Evolutionary conservation across 495 filamentous ascomycete genomes (phyloP).

Genomic region (Cercophora samala): DNA sequence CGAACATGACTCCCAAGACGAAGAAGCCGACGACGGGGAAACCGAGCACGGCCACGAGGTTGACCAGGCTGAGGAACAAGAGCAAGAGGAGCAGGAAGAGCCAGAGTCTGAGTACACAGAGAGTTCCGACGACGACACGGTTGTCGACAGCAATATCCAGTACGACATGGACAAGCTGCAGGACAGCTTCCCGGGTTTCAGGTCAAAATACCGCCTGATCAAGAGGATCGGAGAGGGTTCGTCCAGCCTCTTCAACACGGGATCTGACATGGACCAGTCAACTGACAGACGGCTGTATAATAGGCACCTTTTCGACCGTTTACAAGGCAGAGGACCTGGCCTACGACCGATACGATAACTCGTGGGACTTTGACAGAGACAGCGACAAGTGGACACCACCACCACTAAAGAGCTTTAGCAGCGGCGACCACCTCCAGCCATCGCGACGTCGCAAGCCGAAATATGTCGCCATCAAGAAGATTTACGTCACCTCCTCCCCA

Average conservation of each 20-base stretch:
- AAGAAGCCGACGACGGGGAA: slow-evolving; percentile 11
- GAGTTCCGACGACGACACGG: slow-evolving; percentile 57
- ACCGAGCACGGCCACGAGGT: not conserved
- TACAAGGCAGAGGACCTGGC: slow-evolving; percentile 97
- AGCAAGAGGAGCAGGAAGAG: slow-evolving; percentile 34
- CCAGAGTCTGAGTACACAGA: slow-evolving; percentile 48
- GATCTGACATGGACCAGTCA: not conserved
- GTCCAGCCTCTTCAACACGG: not conserved
- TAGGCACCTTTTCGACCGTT: slow-evolving; percentile 95
- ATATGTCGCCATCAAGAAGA: slow-evolving; percentile 97
- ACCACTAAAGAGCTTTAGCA: slow-evolving; percentile 45
- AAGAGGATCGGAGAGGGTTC: slow-evolving; percentile 95
- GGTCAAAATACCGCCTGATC: slow-evolving; percentile 78
- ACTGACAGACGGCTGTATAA: not conserved
- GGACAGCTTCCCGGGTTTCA: slow-evolving; percentile 77
- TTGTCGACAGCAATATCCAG: slow-evolving; percentile 70
- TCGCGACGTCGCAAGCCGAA: slow-evolving; percentile 51
- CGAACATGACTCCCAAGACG: slow-evolving; percentile 23
- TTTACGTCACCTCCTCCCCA: slow-evolving; percentile 95
- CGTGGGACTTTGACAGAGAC: slow-evolving; percentile 75
- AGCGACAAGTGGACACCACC: slow-evolving; percentile 61
- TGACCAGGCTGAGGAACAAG: slow-evolving; percentile 18
- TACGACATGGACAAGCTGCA: slow-evolving; percentile 87
- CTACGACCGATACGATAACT: slow-evolving; percentile 78
- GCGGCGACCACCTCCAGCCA: slow-evolving; percentile 23